Evolutionary conservation across 768 basidiomycete species (phyloP).

Genomic region (Phylloporus arenicola): DNA sequence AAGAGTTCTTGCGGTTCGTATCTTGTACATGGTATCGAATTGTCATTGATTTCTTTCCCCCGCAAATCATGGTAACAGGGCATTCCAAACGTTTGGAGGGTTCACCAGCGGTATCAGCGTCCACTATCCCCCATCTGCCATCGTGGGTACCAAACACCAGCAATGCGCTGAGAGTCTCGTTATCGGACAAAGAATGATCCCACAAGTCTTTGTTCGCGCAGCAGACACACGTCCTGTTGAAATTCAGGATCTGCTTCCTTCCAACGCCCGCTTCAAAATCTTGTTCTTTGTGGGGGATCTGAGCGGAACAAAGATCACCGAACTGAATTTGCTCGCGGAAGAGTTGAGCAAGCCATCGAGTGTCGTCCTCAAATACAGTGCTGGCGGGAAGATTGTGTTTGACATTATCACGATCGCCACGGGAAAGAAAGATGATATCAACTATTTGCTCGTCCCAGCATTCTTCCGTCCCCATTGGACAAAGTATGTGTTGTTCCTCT

Average conservation of each 20-base stretch:
- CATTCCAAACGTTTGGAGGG: slow-evolving; percentile 34
- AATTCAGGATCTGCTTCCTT: slow-evolving; percentile 37
- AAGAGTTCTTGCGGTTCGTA: slow-evolving; percentile 32
- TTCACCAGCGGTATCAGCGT: slow-evolving; percentile 38
- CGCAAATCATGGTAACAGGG: slow-evolving; percentile 19
- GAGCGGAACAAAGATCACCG: slow-evolving; percentile 15
- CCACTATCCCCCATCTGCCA: slow-evolving; percentile 34
- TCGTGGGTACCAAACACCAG: slow-evolving; percentile 31
- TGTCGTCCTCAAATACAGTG: slow-evolving; percentile 27
- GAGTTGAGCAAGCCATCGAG: slow-evolving; percentile 22
- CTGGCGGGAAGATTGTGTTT: slow-evolving; percentile 26
- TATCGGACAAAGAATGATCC: slow-evolving; percentile 37
- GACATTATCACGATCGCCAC: slow-evolving; percentile 24
- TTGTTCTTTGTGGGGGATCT: slow-evolving; percentile 32
- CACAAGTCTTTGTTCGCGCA: slow-evolving; percentile 32
- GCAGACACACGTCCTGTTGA: slow-evolving; percentile 35
- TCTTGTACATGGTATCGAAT: not conserved
- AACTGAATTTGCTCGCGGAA: slow-evolving; percentile 24
- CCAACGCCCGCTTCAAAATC: slow-evolving; percentile 37
- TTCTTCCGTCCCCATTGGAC: slow-evolving; percentile 39
- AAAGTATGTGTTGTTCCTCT: slow-evolving; percentile 27
- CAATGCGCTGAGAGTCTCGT: slow-evolving; percentile 27
- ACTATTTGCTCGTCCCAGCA: slow-evolving; percentile 32
- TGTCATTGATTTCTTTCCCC: not conserved
- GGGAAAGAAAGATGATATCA: slow-evolving; percentile 30